Evolutionary conservation across 768 basidiomycete genomes (phyloP), one percentile per base, ranked within the genome.

Genomic region (Phlegmacium glaucopus): DNA sequence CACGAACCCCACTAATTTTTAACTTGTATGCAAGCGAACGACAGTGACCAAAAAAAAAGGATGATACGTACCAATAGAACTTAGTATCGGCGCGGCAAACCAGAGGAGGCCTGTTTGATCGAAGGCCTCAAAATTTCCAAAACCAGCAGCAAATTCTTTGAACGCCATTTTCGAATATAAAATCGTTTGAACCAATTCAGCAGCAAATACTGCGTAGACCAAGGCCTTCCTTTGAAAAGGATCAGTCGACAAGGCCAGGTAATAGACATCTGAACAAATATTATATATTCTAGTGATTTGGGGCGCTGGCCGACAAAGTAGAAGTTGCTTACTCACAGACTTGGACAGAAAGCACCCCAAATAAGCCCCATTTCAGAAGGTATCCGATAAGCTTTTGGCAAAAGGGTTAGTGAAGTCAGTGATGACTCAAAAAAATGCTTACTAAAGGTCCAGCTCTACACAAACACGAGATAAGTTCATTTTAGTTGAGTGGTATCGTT

Each of bases 191-290:
- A 44, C 30, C 2, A 51, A 9, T 18, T 55, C 54, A 1, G 52
- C 15, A 22, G 38, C 6, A 22, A 46, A 55, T 10, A 55, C 54
- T 15, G n/a, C 13, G 25, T 52, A 52, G 1, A 51, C 54, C n/a
- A 52, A 37, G 6, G 45, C 9, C 17, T 52, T 52, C 8, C 25
- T 42, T 11, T 39, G 37, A 9, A 42, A 17, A 1, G 47, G 30
- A 16, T 55, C 50, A 1, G 39, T 30, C 10, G 54, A 42, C 32
- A 55, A 55, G 6, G 50, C 50, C 15, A 51, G 30, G 15, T 49
- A 49, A 36, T 55, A 55, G 10, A 51, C 16, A 34, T 39, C 54
- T 51, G n/a, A n/a, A n/a, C n/a, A n/a, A n/a, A n/a, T n/a, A n/a
- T n/a, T 25, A 15, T 18, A 27, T n/a, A 30, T 8, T 8, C 15